Conservation (phyloP, 108 stramenopile genomes). For the Nitzschia sp. region DNA sequence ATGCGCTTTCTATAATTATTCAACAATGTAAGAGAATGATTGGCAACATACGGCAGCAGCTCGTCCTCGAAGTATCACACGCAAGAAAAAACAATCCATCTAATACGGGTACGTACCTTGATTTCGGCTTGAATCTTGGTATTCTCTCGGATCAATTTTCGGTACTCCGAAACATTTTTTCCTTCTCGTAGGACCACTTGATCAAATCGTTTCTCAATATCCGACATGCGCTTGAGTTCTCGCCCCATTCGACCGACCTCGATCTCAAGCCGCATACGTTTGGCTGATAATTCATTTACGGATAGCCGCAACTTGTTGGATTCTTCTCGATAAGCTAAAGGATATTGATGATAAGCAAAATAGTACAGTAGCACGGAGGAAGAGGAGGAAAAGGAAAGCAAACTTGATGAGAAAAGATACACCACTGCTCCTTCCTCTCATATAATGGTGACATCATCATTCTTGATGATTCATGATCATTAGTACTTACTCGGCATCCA, state of each 20-base stretch:
- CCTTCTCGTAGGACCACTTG: conserved; percentile 23
- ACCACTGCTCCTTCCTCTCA: no score
- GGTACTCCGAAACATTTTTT: conserved; percentile 23
- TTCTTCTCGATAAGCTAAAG: conserved; percentile 21
- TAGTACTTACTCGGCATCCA: conserved; percentile 32
- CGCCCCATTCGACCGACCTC: conserved; percentile 25
- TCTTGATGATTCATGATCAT: no score
- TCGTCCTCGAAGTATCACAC: no score
- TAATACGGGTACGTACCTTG: conserved; percentile 33
- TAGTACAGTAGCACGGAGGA: not conserved
- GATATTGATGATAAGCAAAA: not conserved
- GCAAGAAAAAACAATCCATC: not conserved
- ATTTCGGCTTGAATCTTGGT: conserved; percentile 30
- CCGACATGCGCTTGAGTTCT: conserved; percentile 24
- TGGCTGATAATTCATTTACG: conserved; percentile 22
- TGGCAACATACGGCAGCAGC: not conserved
- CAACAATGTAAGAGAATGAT: not conserved
- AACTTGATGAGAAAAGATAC: no score
- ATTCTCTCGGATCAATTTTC: conserved; percentile 31
- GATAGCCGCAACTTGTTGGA: conserved; percentile 18
- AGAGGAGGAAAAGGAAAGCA: not conserved
- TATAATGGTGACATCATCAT: no score
- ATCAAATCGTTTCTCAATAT: conserved; percentile 29
- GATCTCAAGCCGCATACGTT: conserved; percentile 15
- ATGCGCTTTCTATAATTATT: conserved; percentile 9